phyloP scores from a whole-genome alignment of 1,284 basidiomycete genomes.

The Ustilago tritici region DNA sequence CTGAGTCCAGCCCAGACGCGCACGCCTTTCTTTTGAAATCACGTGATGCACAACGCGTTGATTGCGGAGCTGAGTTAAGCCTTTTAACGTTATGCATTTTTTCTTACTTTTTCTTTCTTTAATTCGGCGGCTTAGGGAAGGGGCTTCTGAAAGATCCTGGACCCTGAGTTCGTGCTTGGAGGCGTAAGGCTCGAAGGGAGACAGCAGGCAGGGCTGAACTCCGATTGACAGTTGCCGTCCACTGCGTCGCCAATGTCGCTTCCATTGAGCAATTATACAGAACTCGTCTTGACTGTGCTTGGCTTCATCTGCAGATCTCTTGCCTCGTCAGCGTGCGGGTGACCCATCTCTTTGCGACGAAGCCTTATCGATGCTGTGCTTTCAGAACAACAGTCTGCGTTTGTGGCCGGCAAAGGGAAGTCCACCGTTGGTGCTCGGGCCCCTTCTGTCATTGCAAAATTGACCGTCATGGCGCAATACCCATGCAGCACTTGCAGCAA shows the following conservation, averaged over 20 bases:
- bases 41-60: too few relatives aligned
- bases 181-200: neutral
- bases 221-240: neutral
- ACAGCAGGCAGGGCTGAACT: too few relatives aligned
- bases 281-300: too few relatives aligned
- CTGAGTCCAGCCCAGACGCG: slow-evolving; percentile 1
- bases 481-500: neutral
- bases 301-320: too few relatives aligned
- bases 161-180: neutral
- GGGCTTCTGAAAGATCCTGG: neutral
- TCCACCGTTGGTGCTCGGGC: slow-evolving; percentile 2
- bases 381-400: too few relatives aligned
- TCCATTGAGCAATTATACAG: neutral
- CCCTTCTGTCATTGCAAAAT: neutral
- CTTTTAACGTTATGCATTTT: neutral
- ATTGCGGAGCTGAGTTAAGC: too few relatives aligned
- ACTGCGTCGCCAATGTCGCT: slow-evolving; percentile 1
- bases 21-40: too few relatives aligned
- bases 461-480: neutral
- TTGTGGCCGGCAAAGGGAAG: too few relatives aligned
- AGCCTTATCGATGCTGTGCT: too few relatives aligned
- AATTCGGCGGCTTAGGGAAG: neutral
- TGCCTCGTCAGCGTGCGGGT: too few relatives aligned
- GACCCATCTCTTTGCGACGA: too few relatives aligned
- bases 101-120: neutral